A percentile compares a stretch with the other conserved stretches of the same genome.
These are phyloP conservation scores for Fomitopsis serialis DNA, from an alignment of 768 basidiomycete genomes.

Conservation along the genomic window DNA sequence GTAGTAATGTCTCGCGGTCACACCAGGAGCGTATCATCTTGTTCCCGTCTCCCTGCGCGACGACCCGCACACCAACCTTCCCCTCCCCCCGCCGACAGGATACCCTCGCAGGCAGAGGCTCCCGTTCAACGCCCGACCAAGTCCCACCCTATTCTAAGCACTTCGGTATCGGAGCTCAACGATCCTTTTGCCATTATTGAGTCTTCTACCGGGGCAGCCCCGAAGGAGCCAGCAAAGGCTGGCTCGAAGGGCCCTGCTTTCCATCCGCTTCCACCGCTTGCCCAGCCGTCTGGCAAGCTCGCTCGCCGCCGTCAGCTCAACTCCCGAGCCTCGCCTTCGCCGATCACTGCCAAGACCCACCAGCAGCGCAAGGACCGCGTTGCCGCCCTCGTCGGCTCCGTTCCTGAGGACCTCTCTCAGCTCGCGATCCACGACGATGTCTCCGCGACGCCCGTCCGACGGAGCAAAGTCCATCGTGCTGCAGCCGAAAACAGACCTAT, in stretches of 20 bases:
- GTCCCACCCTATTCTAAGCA: slow-evolving; percentile 12
- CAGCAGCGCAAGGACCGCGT: not conserved
- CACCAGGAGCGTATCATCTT: slow-evolving; percentile 41
- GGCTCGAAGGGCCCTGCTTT: slow-evolving; percentile 17
- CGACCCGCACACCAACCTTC: slow-evolving; percentile 61
- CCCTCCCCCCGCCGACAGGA: slow-evolving; percentile 38
- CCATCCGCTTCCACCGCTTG: slow-evolving; percentile 34
- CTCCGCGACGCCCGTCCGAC: slow-evolving; percentile 25
- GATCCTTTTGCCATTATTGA: slow-evolving; percentile 42
- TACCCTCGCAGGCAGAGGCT: slow-evolving; percentile 66
- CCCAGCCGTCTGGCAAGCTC: slow-evolving; percentile 50
- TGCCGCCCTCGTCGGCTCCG: not conserved
- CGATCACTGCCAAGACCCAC: slow-evolving; percentile 35
- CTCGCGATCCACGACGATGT: not conserved
- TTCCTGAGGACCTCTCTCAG: not conserved
- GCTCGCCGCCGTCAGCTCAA: slow-evolving; percentile 49
- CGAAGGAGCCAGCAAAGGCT: slow-evolving; percentile 19
- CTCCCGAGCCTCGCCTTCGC: slow-evolving; percentile 25
- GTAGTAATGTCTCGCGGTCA: not conserved
- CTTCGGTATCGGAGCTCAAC: slow-evolving; percentile 29
- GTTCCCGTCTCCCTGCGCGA: slow-evolving; percentile 35
- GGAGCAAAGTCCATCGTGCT: slow-evolving; percentile 26
- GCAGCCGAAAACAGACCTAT: slow-evolving; percentile 22
- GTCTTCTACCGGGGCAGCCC: slow-evolving; percentile 26
- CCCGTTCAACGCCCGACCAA: slow-evolving; percentile 9